Base-by-base conservation (phyloP, 768 basidiomycete species). In the Lenzites betulinus region DNA sequence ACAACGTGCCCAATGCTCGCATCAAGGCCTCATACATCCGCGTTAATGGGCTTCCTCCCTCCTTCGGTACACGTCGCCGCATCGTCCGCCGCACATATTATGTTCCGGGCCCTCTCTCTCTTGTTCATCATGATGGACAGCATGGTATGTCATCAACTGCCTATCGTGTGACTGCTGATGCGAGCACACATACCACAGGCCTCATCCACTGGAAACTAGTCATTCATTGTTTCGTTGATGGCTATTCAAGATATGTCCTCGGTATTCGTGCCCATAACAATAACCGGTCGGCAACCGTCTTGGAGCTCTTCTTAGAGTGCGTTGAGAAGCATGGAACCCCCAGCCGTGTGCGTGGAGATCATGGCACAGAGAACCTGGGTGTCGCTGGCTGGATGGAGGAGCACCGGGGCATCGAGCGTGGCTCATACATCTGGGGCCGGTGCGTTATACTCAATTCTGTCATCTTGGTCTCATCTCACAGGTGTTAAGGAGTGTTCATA, bases 271-370 rank as follows among this genome's bases (percentile, higher is more conserved):
- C 75, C 0, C 74, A 68, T 51, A 62, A 73, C 52, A 79, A 81
- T 61, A 82, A 81, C 51, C 51, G 64, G 3, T 75, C 69, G 0
- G 43, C 66, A 0, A 80, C 78, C 6, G 79, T 81, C 3, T 59
- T 76, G 0, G 23, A 68, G 0, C 58, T 77, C 0, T 78, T 79
- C 53, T 51, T 69, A 1, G 42, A 60, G 46, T 70, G 66, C 0
- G 53, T 65, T 15, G 18, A 13, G 1, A 33, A 54, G 3, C 69
- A 73, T 67, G 74, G 77, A 1, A 38, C 71, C 1, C 78, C 76
- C 0, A 69, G 66, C 4, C 59, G 72, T 1, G 26, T 75, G 3
- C 57, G 74, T 7, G 78, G 76, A 3, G 77, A 80, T 58, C 74
- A 76, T 70, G 78, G 79, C 1, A 68, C 71, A 0, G 76, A 79